A percentile compares a stretch with the other conserved stretches of the same genome.
Evolutionary conservation across 306 rosid species (phyloP).

Genomic region (Rosa rugosa): DNA sequence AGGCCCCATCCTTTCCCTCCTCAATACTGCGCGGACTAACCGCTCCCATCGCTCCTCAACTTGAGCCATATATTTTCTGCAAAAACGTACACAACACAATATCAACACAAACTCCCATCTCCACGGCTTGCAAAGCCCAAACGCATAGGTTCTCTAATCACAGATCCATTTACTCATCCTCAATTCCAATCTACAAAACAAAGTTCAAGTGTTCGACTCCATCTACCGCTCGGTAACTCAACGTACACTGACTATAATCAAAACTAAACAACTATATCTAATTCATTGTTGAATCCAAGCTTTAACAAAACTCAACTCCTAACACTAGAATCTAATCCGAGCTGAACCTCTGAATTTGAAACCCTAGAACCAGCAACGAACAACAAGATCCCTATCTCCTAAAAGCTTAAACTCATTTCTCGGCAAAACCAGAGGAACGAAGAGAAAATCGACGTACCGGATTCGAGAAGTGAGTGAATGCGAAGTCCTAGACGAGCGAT

Average conservation of each 20-base stretch:
- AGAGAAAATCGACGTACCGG: conserved; percentile 25
- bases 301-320: not conserved
- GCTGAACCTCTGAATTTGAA: not conserved
- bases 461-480: not conserved
- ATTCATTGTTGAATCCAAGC: not conserved
- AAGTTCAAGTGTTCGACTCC: no score
- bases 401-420: conserved; percentile 9
- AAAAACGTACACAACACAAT: not conserved
- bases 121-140: not conserved
- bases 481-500: conserved; percentile 37
- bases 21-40: conserved; percentile 76
- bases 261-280: not conserved
- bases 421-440: not conserved
- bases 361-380: not conserved
- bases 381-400: not conserved
- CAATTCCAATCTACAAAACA: not conserved
- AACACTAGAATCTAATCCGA: not conserved
- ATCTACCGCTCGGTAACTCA: not conserved
- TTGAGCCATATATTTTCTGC: conserved; percentile 57
- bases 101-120: not conserved
- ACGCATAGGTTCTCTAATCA: not conserved
- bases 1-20: conserved; percentile 73
- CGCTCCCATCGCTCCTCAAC: conserved; percentile 91
- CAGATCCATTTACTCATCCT: not conserved
- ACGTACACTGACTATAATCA: not conserved